Evolutionary conservation across 2,329 filamentous ascomycete species (phyloP).

Genomic region (Macroventuria anomochaeta): DNA sequence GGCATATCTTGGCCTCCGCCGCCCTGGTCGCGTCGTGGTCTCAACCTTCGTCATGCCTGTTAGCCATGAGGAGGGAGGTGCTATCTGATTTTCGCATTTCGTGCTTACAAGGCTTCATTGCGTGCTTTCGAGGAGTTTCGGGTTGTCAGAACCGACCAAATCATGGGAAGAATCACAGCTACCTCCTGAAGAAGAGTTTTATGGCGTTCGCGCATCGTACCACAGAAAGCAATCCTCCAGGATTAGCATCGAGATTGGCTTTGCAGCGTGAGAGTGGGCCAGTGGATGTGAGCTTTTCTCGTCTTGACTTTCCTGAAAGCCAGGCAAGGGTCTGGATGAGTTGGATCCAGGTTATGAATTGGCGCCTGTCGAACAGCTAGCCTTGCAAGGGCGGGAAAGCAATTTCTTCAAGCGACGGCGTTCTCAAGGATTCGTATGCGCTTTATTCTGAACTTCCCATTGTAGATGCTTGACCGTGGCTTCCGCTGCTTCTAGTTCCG

Average conservation of each 20-base stretch:
- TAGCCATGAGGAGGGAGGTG: slow-evolving; percentile 1
- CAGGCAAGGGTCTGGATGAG: too few relatives aligned
- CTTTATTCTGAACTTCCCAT: slow-evolving; percentile 24
- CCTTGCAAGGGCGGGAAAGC: too few relatives aligned
- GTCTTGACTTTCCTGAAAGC: neutral
- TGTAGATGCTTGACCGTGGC: slow-evolving; percentile 44
- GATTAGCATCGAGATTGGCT: slow-evolving; percentile 1
- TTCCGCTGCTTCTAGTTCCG: slow-evolving; percentile 61
- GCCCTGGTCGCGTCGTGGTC: slow-evolving; percentile 13
- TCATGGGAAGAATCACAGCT: neutral
- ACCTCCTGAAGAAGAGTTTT: too few relatives aligned
- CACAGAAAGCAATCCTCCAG: neutral
- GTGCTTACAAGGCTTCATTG: slow-evolving; percentile 13
- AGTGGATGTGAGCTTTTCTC: neutral
- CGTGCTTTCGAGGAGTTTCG: slow-evolving; percentile 1
- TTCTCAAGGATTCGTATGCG: neutral
- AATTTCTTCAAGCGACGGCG: too few relatives aligned
- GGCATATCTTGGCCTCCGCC: slow-evolving; percentile 37
- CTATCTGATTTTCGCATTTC: neutral
- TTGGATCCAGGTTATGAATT: too few relatives aligned
- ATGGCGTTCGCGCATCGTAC: neutral
- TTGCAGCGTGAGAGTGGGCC: slow-evolving; percentile 10
- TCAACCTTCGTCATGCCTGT: slow-evolving; percentile 5
- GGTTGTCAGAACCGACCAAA: neutral
- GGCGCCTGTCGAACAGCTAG: too few relatives aligned